Conservation (phyloP, 2,329 filamentous ascomycete genomes). For the Clonostachys rhizophaga region DNA sequence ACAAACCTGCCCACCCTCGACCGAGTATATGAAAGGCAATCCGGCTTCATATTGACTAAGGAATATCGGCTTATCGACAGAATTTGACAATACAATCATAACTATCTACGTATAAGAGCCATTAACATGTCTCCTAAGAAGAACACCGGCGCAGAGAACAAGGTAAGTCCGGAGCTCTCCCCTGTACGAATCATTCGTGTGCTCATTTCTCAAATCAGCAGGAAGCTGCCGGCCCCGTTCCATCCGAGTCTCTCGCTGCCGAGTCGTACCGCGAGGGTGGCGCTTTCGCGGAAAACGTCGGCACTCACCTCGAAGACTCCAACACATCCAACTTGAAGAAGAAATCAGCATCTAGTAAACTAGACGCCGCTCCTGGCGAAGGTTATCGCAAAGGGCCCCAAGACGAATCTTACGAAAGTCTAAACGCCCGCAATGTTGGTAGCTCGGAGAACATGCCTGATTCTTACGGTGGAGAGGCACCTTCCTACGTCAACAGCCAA, state of each 20-base stretch:
- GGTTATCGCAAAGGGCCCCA: slow-evolving; percentile 30
- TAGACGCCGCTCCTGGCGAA: background rate
- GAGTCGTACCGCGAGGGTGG: slow-evolving; percentile 62
- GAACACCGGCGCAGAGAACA: slow-evolving; percentile 6
- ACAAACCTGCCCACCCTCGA: too few species aligned
- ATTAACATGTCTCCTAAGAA: slow-evolving; percentile 5
- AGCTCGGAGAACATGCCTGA: slow-evolving; percentile 5
- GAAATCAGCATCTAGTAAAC: background rate
- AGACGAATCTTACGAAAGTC: slow-evolving; percentile 32
- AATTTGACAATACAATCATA: background rate
- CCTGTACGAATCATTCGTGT: too few species aligned
- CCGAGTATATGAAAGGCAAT: too few species aligned
- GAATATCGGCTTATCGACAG: too few species aligned
- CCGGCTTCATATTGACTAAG: too few species aligned
- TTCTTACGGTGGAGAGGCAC: slow-evolving; percentile 18
- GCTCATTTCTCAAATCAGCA: slow-evolving; percentile 20
- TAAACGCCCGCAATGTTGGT: slow-evolving; percentile 2
- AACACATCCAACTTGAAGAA: slow-evolving; percentile 9
- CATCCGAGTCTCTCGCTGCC: slow-evolving; percentile 69
- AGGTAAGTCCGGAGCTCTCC: slow-evolving; percentile 1
- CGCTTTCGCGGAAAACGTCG: slow-evolving; percentile 54
- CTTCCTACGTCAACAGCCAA: slow-evolving; percentile 29
- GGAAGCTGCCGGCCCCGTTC: slow-evolving; percentile 61
- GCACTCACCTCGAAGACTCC: slow-evolving; percentile 24
- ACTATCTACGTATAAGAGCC: background rate